Percentiles rank a stretch among this genome's conserved stretches.
Conservation (phyloP, 495 filamentous ascomycete genomes). For the Sphaerosporella brunnea region DNA sequence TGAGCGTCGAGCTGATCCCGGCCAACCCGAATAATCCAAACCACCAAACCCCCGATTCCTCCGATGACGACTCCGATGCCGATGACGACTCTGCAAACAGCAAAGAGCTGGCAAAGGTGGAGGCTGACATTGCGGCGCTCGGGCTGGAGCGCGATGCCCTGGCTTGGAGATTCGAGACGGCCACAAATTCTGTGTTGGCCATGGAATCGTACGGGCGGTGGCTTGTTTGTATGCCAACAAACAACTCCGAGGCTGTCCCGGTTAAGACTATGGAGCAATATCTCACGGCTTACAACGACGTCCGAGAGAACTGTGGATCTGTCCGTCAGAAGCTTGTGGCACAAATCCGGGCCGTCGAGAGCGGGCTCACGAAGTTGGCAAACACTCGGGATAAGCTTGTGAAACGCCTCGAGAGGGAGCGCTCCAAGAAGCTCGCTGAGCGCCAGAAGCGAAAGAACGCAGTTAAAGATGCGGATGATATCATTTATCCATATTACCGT, state of each 20-base stretch:
- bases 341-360: not conserved
- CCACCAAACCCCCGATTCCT: slow-evolving; percentile 26
- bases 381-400: slow-evolving; percentile 27
- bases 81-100: slow-evolving; percentile 18
- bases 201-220: not conserved
- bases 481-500: slow-evolving; percentile 27
- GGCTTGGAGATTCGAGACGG: not conserved
- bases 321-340: not conserved
- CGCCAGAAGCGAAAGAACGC: slow-evolving; percentile 26
- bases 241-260: not conserved
- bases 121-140: not conserved
- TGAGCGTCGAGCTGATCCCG: slow-evolving; percentile 42
- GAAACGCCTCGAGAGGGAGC: slow-evolving; percentile 24
- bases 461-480: not conserved
- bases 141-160: not conserved
- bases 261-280: not conserved
- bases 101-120: not conserved
- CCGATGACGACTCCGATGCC: slow-evolving; percentile 27
- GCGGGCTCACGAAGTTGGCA: slow-evolving; percentile 22
- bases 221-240: not conserved
- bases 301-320: not conserved
- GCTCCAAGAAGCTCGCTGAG: slow-evolving; percentile 8
- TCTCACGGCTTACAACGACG: not conserved
- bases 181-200: not conserved
- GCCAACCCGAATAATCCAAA: slow-evolving; percentile 25